These are phyloP conservation scores for Rubia tinctorum DNA, from an alignment of 305 asterid species.

Conservation along the genomic window DNA sequence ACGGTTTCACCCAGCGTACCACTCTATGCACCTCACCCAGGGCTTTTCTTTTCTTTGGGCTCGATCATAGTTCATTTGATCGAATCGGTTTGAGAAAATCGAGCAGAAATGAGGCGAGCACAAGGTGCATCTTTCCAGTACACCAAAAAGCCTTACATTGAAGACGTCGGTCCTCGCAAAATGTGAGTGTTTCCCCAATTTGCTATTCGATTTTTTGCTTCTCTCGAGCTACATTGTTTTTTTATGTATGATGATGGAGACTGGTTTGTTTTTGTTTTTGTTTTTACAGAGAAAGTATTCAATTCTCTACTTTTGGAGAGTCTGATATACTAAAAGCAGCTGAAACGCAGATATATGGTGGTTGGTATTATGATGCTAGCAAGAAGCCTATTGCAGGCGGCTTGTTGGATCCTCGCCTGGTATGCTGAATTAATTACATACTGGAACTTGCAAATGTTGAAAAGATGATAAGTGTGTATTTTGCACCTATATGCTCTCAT, in stretches of 20 bases:
- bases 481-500: neutral
- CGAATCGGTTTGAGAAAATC: neutral
- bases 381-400: slow-evolving; percentile 54
- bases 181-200: slow-evolving; percentile 29
- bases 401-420: slow-evolving; percentile 85
- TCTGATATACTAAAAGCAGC: slow-evolving; percentile 59
- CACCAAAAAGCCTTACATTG: slow-evolving; percentile 71
- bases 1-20: neutral
- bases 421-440: slow-evolving; percentile 15
- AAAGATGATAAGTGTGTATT: neutral
- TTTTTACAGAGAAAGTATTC: slow-evolving; percentile 63
- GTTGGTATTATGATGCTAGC: slow-evolving; percentile 50
- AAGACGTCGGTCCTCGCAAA: slow-evolving; percentile 79
- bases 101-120: slow-evolving; percentile 37
- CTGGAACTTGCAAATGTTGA: neutral
- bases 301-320: slow-evolving; percentile 61
- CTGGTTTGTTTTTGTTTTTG: neutral
- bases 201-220: neutral
- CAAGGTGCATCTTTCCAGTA: slow-evolving; percentile 32
- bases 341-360: slow-evolving; percentile 64
- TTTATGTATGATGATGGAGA: neutral
- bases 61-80: neutral
- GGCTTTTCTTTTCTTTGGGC: neutral
- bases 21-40: neutral
- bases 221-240: neutral